A percentile compares a stretch with the other conserved stretches of the same genome.
Conservation (phyloP, 2,329 filamentous ascomycete species). For the Immersiporthe knoxdaviesiana region DNA sequence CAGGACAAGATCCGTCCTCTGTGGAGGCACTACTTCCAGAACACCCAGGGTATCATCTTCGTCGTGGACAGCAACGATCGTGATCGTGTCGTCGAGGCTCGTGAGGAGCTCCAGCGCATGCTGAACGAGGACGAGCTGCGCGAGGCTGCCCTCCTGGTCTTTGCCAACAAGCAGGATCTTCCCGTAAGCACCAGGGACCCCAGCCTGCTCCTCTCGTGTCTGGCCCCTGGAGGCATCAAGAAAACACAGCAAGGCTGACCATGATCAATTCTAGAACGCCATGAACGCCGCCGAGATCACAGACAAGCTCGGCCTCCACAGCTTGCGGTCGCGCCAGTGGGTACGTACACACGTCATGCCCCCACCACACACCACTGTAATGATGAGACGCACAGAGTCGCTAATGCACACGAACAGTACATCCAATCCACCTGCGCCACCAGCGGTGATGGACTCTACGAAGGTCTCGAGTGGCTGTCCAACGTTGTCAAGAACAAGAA, state of each 20-base stretch:
- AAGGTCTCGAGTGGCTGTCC: constrained; percentile 94
- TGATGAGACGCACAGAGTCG: neutral
- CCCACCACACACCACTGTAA: neutral
- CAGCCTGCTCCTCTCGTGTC: neutral
- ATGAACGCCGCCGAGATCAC: constrained; percentile 99
- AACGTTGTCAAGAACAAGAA: constrained; percentile 76
- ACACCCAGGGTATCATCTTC: constrained; percentile 99
- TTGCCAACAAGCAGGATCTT: constrained; percentile 99
- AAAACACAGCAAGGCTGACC: constrained; percentile 34
- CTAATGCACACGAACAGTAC: constrained; percentile 63
- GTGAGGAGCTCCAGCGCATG: constrained; percentile 96
- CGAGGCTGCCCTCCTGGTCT: constrained; percentile 94
- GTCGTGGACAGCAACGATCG: constrained; percentile 99
- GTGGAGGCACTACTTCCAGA: constrained; percentile 99
- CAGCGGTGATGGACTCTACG: constrained; percentile 98
- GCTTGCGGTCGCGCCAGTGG: constrained; percentile 97
- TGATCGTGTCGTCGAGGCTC: constrained; percentile 95
- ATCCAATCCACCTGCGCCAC: constrained; percentile 99
- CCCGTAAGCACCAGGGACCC: constrained; percentile 63
- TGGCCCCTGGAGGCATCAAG: constrained; percentile 20
- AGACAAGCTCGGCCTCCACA: constrained; percentile 99
- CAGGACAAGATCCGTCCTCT: constrained; percentile 99
- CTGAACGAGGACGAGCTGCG: constrained; percentile 98
- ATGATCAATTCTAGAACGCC: constrained; percentile 75
- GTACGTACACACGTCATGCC: constrained; percentile 63